These are phyloP conservation scores for Trichoderma orchidacearum DNA, from an alignment of 495 filamentous ascomycete species.

Conservation along the genomic window DNA sequence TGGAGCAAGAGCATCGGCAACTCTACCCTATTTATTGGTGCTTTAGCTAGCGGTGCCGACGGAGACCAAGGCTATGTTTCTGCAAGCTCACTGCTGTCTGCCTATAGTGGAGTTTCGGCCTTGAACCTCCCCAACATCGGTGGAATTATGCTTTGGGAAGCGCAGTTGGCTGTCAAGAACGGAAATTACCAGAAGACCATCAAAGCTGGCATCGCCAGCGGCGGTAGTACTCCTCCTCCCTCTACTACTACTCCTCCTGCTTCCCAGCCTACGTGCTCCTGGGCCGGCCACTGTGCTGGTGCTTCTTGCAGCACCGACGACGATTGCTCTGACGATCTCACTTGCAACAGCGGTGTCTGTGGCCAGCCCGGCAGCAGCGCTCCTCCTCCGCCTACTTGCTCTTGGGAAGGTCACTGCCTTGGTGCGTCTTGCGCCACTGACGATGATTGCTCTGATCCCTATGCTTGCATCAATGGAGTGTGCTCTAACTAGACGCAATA, in stretches of 20 bases:
- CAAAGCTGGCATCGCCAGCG: background rate
- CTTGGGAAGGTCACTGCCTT: background rate
- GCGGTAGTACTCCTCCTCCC: background rate
- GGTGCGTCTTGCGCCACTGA: background rate
- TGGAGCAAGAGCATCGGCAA: constrained; percentile 4
- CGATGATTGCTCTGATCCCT: background rate
- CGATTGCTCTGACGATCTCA: background rate
- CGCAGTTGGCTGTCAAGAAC: constrained; percentile 2
- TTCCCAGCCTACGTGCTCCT: background rate
- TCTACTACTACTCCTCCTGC: background rate
- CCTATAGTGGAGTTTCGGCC: background rate
- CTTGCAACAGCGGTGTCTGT: background rate
- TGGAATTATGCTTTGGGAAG: constrained; percentile 1
- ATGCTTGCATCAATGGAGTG: background rate
- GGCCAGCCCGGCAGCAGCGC: background rate
- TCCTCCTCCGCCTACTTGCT: background rate
- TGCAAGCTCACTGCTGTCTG: background rate
- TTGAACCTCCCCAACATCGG: constrained; percentile 3
- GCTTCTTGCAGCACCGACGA: background rate
- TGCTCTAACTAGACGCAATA: background rate
- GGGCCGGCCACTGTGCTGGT: background rate
- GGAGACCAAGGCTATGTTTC: constrained; percentile 1
- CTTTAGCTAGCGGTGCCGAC: constrained; percentile 4
- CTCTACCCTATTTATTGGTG: constrained; percentile 2
- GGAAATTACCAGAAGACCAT: constrained; percentile 3